phyloP scores from a whole-genome alignment of 2,329 filamentous ascomycete species.

The Claviceps purpurea region DNA sequence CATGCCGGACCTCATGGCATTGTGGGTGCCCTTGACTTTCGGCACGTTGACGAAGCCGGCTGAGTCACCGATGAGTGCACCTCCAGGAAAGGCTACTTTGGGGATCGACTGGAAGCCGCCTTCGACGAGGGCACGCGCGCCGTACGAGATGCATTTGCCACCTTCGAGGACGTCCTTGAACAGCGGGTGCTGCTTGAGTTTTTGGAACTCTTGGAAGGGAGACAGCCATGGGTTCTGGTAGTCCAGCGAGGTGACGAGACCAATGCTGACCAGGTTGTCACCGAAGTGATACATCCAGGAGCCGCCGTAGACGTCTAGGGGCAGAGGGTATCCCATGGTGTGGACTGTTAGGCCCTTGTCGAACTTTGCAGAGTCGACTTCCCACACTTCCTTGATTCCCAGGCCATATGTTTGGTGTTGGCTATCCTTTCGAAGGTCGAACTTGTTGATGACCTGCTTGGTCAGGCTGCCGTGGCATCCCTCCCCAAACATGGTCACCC shows the following conservation, averaged over 20 bases:
- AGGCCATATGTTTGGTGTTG: conserved; percentile 92
- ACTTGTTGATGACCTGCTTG: conserved; percentile 92
- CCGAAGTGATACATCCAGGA: conserved; percentile 99
- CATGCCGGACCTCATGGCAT: conserved; percentile 96
- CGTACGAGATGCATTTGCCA: conserved; percentile 95
- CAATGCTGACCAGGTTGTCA: conserved; percentile 87
- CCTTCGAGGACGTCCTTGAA: conserved; percentile 81
- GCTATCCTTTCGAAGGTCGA: conserved; percentile 75
- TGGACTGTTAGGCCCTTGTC: conserved; percentile 74
- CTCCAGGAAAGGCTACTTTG: conserved; percentile 91
- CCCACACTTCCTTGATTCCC: conserved; percentile 95
- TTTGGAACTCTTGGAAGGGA: conserved; percentile 93
- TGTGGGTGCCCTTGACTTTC: conserved; percentile 97
- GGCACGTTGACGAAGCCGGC: conserved; percentile 95
- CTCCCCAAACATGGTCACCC: conserved; percentile 82
- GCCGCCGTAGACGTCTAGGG: conserved; percentile 83
- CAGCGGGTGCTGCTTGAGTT: conserved; percentile 94
- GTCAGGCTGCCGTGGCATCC: conserved; percentile 91
- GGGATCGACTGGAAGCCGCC: conserved; percentile 97
- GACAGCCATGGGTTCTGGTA: conserved; percentile 95
- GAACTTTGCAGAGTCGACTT: conserved; percentile 87
- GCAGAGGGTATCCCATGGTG: conserved; percentile 83
- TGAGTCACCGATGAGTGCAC: conserved; percentile 88
- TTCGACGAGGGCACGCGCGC: conserved; percentile 79
- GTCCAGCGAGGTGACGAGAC: conserved; percentile 84